Conservation (phyloP, 352 stramenopile species). For the Peronosclerospora sorghi region DNA sequence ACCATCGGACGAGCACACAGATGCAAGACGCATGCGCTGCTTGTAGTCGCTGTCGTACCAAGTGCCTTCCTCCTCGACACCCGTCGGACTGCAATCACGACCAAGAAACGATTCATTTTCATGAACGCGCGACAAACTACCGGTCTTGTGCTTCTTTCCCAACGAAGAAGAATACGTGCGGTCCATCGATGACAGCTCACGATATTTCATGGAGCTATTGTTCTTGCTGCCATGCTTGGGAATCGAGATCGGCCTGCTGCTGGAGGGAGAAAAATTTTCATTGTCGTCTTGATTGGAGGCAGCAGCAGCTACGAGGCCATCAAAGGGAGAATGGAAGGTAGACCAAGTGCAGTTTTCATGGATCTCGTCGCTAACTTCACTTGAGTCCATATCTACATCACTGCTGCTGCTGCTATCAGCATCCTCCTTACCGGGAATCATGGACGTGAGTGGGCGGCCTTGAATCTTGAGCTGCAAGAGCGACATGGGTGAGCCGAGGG, state of each 20-base stretch:
- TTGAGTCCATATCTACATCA: slow-evolving; percentile 43
- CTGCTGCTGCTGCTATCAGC: slow-evolving; percentile 31
- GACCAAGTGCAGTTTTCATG: slow-evolving; percentile 27
- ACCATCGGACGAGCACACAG: slow-evolving; percentile 65
- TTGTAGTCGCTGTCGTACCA: slow-evolving; percentile 64
- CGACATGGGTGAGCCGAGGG: slow-evolving; percentile 20
- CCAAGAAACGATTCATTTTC: slow-evolving; percentile 43
- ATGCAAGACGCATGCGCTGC: slow-evolving; percentile 53
- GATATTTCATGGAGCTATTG: slow-evolving; percentile 20
- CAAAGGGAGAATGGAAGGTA: slow-evolving; percentile 47
- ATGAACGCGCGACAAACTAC: slow-evolving; percentile 48
- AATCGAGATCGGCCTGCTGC: slow-evolving; percentile 52
- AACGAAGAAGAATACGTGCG: slow-evolving; percentile 25
- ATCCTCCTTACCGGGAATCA: slow-evolving; percentile 39
- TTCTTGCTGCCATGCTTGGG: slow-evolving; percentile 24
- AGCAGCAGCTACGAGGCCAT: slow-evolving; percentile 55
- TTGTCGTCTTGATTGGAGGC: slow-evolving; percentile 37
- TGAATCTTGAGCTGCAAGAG: slow-evolving; percentile 49
- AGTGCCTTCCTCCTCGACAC: slow-evolving; percentile 49
- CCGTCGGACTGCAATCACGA: slow-evolving; percentile 55
- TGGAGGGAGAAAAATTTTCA: slow-evolving; percentile 28
- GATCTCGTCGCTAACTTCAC: slow-evolving; percentile 36
- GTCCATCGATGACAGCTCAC: slow-evolving; percentile 14
- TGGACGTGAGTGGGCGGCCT: slow-evolving; percentile 52
- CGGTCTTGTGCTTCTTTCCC: slow-evolving; percentile 33